phyloP scores from a whole-genome alignment of 805 yeast species.

The Myxozyma neglecta region DNA sequence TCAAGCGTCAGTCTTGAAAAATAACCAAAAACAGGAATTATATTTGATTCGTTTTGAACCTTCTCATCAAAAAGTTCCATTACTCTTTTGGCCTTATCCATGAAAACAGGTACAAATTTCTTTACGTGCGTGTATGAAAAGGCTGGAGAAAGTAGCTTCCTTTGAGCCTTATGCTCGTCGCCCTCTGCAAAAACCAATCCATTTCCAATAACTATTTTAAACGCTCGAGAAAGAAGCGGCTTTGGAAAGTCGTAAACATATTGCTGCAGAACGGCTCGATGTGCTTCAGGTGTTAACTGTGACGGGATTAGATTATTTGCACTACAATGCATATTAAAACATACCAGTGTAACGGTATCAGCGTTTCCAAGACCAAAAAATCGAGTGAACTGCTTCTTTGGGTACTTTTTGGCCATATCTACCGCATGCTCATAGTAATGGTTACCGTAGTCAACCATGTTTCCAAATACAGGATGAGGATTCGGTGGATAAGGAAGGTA shows the following conservation, averaged over 20 bases:
- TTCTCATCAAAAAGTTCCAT: constrained; percentile 3
- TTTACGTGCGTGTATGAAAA: constrained; percentile 18
- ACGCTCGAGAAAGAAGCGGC: constrained; percentile 13
- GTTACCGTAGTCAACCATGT: constrained; percentile 10
- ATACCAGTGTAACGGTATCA: constrained; percentile 14
- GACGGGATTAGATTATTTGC: neutral
- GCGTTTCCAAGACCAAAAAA: constrained; percentile 5
- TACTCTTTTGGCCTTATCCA: neutral
- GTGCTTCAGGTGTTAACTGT: constrained; percentile 19
- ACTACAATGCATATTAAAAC: too few relatives aligned
- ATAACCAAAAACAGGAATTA: constrained; percentile 1
- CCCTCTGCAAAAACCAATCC: constrained; percentile 28
- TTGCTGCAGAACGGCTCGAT: constrained; percentile 3
- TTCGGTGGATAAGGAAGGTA: constrained; percentile 11
- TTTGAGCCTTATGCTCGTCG: constrained; percentile 15
- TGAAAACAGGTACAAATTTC: constrained; percentile 19
- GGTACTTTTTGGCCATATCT: constrained; percentile 10
- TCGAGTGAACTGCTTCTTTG: constrained; percentile 4
- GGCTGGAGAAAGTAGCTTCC: constrained; percentile 21
- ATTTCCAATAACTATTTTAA: constrained; percentile 15
- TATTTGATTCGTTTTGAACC: constrained; percentile 1
- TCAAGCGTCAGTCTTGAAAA: constrained; percentile 26
- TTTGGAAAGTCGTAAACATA: constrained; percentile 13
- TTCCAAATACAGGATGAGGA: constrained; percentile 17
- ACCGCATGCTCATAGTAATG: constrained; percentile 8